These are phyloP conservation scores for Camelina sativa DNA, from an alignment of 345 rosid species.

Conservation along the genomic window DNA sequence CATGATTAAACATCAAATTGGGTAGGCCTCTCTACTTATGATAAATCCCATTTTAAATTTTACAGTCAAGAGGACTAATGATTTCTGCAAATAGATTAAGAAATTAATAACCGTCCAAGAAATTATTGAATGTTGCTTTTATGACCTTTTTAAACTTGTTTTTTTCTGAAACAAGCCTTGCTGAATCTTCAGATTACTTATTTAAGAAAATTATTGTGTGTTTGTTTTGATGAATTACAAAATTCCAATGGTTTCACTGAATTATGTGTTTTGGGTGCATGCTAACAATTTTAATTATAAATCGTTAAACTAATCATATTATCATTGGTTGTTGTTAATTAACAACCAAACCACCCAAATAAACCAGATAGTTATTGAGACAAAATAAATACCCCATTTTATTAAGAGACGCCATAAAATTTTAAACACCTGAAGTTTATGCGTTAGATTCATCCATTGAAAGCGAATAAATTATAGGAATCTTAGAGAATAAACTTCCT, in stretches of 20 bases:
- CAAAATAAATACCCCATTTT: not conserved
- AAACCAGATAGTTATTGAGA: not conserved
- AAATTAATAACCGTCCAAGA: not conserved
- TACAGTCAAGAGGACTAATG: no score
- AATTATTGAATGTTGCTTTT: not conserved
- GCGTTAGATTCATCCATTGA: not conserved
- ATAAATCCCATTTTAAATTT: not conserved
- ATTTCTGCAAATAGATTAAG: not conserved
- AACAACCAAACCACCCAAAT: conserved; percentile 15
- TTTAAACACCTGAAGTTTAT: conserved; percentile 7
- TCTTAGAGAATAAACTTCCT: not conserved
- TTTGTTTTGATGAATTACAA: not conserved
- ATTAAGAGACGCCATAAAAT: not conserved
- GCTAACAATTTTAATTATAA: not conserved
- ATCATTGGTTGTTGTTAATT: conserved; percentile 11
- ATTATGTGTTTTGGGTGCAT: not conserved
- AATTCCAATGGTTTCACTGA: conserved; percentile 5
- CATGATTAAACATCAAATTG: not conserved
- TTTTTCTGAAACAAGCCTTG: not conserved
- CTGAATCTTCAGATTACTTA: no score
- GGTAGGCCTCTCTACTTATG: not conserved
- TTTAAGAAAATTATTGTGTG: no score
- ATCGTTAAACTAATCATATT: not conserved
- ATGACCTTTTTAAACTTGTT: not conserved
- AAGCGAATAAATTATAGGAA: not conserved